phyloP scores from a whole-genome alignment of 768 basidiomycete genomes.

The Obba rivulosa region DNA sequence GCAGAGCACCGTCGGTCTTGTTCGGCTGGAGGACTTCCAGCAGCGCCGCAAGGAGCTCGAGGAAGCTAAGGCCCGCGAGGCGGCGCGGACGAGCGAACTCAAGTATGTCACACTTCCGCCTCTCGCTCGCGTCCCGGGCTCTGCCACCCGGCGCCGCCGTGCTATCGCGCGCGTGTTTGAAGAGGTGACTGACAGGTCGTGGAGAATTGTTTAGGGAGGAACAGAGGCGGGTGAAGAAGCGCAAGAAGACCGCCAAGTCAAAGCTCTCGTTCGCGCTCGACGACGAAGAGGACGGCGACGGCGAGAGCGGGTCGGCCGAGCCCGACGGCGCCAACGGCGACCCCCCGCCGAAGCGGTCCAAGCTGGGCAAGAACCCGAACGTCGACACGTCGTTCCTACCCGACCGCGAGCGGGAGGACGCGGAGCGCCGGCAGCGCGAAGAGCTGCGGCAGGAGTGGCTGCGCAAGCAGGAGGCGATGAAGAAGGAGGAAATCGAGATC shows the following conservation, averaged over 20 bases:
- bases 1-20: conserved; percentile 87
- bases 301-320: conserved; percentile 36
- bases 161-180: conserved; percentile 14
- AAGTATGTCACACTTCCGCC: conserved; percentile 59
- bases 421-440: conserved; percentile 85
- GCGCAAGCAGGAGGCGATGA: conserved; percentile 59
- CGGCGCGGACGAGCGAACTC: conserved; percentile 75
- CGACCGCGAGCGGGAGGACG: conserved; percentile 94
- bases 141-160: conserved; percentile 1
- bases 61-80: conserved; percentile 86
- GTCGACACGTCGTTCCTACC: conserved; percentile 99
- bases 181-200: conserved; percentile 64
- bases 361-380: conserved; percentile 89
- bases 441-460: conserved; percentile 89
- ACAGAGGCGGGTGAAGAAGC: conserved; percentile 83
- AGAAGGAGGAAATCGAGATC: conserved; percentile 77
- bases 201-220: conserved; percentile 89
- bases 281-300: conserved; percentile 72
- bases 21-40: conserved; percentile 89
- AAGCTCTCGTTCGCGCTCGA: conserved; percentile 91
- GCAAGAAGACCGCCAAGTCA: conserved; percentile 84
- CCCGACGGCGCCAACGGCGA: conserved; percentile 35
- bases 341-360: conserved; percentile 61
- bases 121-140: conserved; percentile 7
- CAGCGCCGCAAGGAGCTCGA: conserved; percentile 84